Base-by-base conservation (phyloP, 2,329 filamentous ascomycete genomes). In the Pseudocercospora vitis region DNA sequence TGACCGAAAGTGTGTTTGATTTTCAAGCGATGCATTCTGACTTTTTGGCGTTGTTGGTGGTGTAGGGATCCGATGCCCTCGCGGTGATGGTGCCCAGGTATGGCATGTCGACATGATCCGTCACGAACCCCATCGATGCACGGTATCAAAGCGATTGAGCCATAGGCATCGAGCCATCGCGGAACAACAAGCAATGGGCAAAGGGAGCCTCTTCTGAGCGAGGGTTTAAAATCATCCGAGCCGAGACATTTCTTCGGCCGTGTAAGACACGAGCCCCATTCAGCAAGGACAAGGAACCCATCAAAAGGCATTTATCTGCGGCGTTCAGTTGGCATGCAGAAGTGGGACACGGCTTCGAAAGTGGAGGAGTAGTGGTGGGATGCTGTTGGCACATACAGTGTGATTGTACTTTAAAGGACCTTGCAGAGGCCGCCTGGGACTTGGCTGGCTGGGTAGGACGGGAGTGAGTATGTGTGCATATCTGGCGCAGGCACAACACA, bases 51-150 rank as follows among this genome's bases (percentile, higher is more conserved):
- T 57, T 53, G 48, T 50, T 48, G 50, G 24, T 46, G n/a, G n/a
- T 26, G 28, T 45, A 60, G 58, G 58, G 52, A 52, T 53, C 50
- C 53, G 48, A 52, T 19, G 44, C 40, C n/a, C 32, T 56, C 37
- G 14, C 24, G 37, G 37, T 42, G 37, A 42, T 42, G 37, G 37
- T 42, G 37, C 19, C 21, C 21, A 21, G 37, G 7, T n/a, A 21
- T 21, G 37, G 37, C 37, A 24, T 42, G 9, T 8, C 21, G 18
- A 26, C 21, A 21, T 21, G 37, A 42, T 42, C 6, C 26, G 11
- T 11, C 26, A 29, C 26, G 26, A 6, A 29, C 11, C 11, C 26
- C 6, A 29, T 29, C 26, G 26, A 29, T 29, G 26, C 6, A n/a
- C n/a, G n/a, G n/a, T n/a, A n/a, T n/a, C n/a, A n/a, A n/a, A n/a